Percentiles rank a stretch among this genome's conserved stretches.
These are phyloP conservation scores for Limonium bicolor DNA, from an alignment of 148 eudicot genomes.

Conservation along the genomic window DNA sequence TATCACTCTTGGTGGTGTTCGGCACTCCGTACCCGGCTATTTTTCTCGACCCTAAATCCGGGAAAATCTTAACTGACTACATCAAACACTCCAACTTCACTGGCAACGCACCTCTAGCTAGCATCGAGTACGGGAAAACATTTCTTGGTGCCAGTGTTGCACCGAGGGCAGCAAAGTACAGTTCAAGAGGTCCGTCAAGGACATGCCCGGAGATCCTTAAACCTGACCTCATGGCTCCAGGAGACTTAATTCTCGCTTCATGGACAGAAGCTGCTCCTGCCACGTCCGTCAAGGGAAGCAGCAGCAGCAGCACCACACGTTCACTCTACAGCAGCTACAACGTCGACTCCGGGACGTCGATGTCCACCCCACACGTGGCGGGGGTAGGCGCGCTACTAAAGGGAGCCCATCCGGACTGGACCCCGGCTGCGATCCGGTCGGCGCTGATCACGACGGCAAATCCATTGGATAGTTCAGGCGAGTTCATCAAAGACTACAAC, in stretches of 20 bases:
- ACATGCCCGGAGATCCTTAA: conserved; percentile 24
- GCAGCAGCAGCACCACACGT: too few species aligned
- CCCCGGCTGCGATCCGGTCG: conserved; percentile 7
- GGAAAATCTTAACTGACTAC: conserved; percentile 12
- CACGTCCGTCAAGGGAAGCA: background rate
- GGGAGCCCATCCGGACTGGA: conserved; percentile 6
- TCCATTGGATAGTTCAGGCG: background rate
- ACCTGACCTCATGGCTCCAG: conserved; percentile 36
- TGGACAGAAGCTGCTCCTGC: conserved; percentile 12
- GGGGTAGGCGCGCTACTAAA: conserved; percentile 6
- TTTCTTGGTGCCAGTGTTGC: conserved; percentile 11
- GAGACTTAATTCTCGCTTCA: conserved; percentile 22
- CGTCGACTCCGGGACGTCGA: conserved; percentile 10
- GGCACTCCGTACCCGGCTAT: conserved; percentile 16
- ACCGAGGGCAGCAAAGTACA: conserved; percentile 28
- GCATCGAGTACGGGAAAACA: conserved; percentile 12
- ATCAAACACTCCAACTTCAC: background rate
- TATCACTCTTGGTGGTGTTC: conserved; percentile 9
- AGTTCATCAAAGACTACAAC: background rate
- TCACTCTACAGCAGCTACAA: background rate
- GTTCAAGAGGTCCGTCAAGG: conserved; percentile 38
- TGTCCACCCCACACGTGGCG: conserved; percentile 9
- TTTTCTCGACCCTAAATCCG: conserved; percentile 12
- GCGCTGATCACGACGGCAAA: conserved; percentile 7
- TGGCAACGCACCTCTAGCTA: conserved; percentile 7